Evolutionary conservation across 116 monocot species (phyloP), one percentile per base, ranked within the genome.

Genomic region (Dioscorea cayenensis): DNA sequence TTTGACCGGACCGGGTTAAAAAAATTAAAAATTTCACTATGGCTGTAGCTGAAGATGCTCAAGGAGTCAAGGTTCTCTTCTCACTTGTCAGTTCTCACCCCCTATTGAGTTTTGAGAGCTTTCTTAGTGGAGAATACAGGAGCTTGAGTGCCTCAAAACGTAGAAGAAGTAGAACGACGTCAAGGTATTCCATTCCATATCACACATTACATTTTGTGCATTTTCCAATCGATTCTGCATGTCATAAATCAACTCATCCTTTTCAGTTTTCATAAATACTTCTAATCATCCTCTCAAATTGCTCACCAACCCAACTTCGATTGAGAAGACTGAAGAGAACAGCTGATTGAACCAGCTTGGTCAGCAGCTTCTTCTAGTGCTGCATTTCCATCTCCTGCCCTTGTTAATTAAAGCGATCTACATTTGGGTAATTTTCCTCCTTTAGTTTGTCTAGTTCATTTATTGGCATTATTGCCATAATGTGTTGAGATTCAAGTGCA

Each of bases 191-290:
- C 81, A 90, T 71, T 97, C 90, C 79, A 93, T 69, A 69, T 93
- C 83, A 66, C 49, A 72, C 37, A 77, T 82, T 70, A 84, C 70
- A 65, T 72, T 78, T 29, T 86, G 77, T 28, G 89, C 97, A 68
- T 93, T 89, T 18, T 86, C 81, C 83, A 97, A 76, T 63, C 72
- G 68, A 58, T 81, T 84, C 49, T 90, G 84, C 71, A 97, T 89
- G 76, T 90, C 83, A 76, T 93, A 82, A 78, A 97, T 86, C 49
- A 92, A 64, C 19, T 37, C 64, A 79, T 97, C 88, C 71, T 77
- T 93, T 70, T 93, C 84, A 76, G 68, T 77, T 93, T 70, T 93
- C 84, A 76, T 84, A 81, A 50, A 93, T 84, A 49, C 78, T 73
- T 52, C 36, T 76, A 28, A 81, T 68, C 18, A 97, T 83, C 75